Evolutionary conservation across 1,284 basidiomycete species (phyloP).

Genomic region (Inonotus obliquus): DNA sequence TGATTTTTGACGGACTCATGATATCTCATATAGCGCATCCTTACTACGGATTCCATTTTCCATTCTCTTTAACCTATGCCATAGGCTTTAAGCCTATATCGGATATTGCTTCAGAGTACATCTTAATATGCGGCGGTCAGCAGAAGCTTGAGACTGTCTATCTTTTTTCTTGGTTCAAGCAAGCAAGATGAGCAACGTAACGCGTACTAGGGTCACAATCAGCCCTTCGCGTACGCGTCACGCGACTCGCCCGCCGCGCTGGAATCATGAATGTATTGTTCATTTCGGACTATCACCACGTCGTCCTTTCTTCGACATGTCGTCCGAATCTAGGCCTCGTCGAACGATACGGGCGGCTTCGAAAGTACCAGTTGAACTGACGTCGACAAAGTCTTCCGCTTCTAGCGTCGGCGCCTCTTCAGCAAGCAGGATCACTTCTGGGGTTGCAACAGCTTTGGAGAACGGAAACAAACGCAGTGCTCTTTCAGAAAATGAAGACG

Average conservation of each 20-base stretch:
- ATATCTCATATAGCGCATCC: too few species aligned
- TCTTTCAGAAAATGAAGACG: conserved; percentile 3
- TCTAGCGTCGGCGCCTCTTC: neutral
- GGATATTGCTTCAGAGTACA: too few species aligned
- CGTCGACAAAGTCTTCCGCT: neutral
- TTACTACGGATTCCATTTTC: too few species aligned
- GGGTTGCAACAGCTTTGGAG: neutral
- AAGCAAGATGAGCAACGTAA: too few species aligned
- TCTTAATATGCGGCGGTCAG: too few species aligned
- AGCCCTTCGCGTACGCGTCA: neutral
- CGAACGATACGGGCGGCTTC: neutral
- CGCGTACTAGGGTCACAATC: too few species aligned
- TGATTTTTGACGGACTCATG: too few species aligned
- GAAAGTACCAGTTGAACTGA: conserved; percentile 3
- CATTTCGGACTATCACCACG: neutral
- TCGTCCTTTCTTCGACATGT: neutral
- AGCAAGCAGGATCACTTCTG: neutral
- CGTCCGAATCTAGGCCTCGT: neutral
- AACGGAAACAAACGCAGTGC: conserved; percentile 7
- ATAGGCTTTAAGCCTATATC: too few species aligned
- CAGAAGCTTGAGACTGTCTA: too few species aligned
- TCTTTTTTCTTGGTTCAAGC: too few species aligned
- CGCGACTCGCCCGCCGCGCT: neutral
- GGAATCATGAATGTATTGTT: neutral
- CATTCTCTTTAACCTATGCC: too few species aligned